Evolutionary conservation across 2,329 filamentous ascomycete species (phyloP), one percentile per base, ranked within the genome.

Genomic region (Incumbomyces lentus): DNA sequence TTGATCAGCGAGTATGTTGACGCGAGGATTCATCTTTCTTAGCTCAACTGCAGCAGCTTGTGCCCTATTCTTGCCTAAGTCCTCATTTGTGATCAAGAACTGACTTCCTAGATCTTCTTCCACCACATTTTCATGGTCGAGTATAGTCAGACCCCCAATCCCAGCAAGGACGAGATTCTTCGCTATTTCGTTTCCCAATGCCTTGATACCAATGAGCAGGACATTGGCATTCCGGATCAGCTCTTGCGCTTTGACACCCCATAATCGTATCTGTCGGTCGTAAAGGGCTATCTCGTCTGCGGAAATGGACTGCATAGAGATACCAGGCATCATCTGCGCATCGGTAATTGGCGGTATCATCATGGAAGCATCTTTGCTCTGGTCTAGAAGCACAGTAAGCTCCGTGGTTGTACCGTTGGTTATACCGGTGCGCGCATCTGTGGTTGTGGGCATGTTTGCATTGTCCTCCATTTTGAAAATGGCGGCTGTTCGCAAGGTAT

Each of bases 81-180:
- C 74, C 45, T 72, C 73, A 34, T 88, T 78, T 43, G 78, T 76
- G 44, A 96, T 68, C 64, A 96, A 86, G 69, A 96, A 90, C 56
- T 88, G 82, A 13, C 82, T 77, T 33, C 84, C 86, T 2, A 95
- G 70, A 62, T 96, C 90, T 42, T 83, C 78, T 58, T 89, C 82
- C 1, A 78, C 83, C 47, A 95, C 84, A 8, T 68, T 52, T 46
- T 82, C 79, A 58, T 85, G 76, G 66, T 98, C 92, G 49, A 92
- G 73, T 47, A 98, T 80, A 13, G 90, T 96, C 51, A 98, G 74
- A 29, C 87, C 90, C 48, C 85, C 84, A 58, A 98, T 84, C 49
- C 92, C 92, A 17, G 92, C 89, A 2, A 98, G 79, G 14, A 95
- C 90, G 17, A 98, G 81, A 62, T 96, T 98, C 72, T 98, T 98